A percentile compares a stretch with the other conserved stretches of the same genome.
Conservation (phyloP, 1,139 yeast genomes). For the Diutina catenulata region DNA sequence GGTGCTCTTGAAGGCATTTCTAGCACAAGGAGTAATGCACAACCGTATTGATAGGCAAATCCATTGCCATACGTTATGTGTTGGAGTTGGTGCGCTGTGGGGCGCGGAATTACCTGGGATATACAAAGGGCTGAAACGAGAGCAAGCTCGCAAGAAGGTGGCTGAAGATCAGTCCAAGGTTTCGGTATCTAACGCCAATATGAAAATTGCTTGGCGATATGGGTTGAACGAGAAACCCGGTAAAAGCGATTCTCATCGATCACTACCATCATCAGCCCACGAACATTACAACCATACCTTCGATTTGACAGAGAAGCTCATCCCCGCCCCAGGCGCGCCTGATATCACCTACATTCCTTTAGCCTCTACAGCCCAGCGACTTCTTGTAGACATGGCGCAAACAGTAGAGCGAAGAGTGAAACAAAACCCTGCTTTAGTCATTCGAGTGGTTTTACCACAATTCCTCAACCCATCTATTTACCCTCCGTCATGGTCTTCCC, state of each 20-base stretch:
- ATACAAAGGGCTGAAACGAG: constrained; percentile 59
- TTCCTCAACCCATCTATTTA: constrained; percentile 73
- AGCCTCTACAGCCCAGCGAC: constrained; percentile 12
- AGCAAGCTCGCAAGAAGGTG: constrained; percentile 49
- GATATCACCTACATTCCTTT: constrained; percentile 49
- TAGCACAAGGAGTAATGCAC: constrained; percentile 73
- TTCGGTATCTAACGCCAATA: constrained; percentile 59
- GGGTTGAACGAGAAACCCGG: constrained; percentile 29
- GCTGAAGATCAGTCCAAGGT: constrained; percentile 48
- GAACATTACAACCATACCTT: constrained; percentile 56
- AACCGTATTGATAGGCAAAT: constrained; percentile 31
- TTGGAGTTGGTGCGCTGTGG: constrained; percentile 57
- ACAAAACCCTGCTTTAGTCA: constrained; percentile 23
- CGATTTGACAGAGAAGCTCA: constrained; percentile 59
- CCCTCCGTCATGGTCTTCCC: constrained; percentile 37
- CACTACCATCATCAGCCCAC: too few species aligned
- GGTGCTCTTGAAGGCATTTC: constrained; percentile 58
- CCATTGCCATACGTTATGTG: constrained; percentile 52
- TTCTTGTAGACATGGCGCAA: constrained; percentile 29
- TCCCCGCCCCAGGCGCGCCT: constrained; percentile 52
- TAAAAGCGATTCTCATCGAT: too few species aligned
- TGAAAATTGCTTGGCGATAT: constrained; percentile 86
- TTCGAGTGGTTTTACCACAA: constrained; percentile 65
- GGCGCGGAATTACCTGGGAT: constrained; percentile 69
- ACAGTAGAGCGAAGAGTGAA: constrained; percentile 23